These are phyloP conservation scores for Petunia hybrid DNA, from an alignment of 305 asterid genomes.

Conservation along the genomic window DNA sequence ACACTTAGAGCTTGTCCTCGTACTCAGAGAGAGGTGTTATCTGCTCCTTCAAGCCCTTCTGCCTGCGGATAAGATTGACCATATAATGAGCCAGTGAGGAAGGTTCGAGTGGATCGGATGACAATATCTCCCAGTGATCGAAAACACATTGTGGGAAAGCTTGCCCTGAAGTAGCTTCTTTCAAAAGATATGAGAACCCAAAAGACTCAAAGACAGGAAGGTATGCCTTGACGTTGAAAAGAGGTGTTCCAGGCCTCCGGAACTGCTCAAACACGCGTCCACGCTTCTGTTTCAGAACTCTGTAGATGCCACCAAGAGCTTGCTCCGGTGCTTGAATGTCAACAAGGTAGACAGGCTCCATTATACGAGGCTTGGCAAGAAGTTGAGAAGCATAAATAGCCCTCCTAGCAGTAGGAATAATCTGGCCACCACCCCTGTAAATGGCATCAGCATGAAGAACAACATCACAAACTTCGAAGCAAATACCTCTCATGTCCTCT, in stretches of 20 bases:
- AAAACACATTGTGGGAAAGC: conserved; percentile 74
- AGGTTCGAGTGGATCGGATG: conserved; percentile 63
- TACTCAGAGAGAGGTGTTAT: conserved; percentile 65
- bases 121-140: conserved; percentile 74
- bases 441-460: conserved; percentile 85
- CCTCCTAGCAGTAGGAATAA: conserved; percentile 61
- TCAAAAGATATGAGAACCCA: conserved; percentile 63
- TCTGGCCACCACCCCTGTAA: conserved; percentile 80
- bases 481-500: conserved; percentile 60
- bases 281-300: conserved; percentile 40
- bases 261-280: not conserved
- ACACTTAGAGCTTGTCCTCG: conserved; percentile 66
- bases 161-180: conserved; percentile 76
- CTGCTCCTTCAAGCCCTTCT: conserved; percentile 76
- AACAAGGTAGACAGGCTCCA: conserved; percentile 70
- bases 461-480: conserved; percentile 50
- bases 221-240: conserved; percentile 51
- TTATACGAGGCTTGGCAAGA: conserved; percentile 70
- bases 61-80: conserved; percentile 56
- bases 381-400: conserved; percentile 44
- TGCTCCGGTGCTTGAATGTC: conserved; percentile 83
- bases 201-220: conserved; percentile 52
- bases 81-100: conserved; percentile 54
- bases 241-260: conserved; percentile 68
- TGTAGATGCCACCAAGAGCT: conserved; percentile 74